Evolutionary conservation across 495 filamentous ascomycete species (phyloP), one percentile per base, ranked within the genome.

Genomic region (Parmelia sp.): DNA sequence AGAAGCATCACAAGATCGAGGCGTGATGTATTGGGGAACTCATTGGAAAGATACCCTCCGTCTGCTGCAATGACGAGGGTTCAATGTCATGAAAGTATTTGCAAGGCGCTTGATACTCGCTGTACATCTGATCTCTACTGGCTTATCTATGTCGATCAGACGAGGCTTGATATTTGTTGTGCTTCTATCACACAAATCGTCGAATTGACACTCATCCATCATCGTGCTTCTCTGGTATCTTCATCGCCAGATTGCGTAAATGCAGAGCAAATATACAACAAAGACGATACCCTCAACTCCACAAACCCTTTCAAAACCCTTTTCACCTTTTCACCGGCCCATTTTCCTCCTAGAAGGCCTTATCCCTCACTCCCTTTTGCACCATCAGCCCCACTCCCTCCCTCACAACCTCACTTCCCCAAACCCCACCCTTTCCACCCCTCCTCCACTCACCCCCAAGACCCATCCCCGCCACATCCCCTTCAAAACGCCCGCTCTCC

Each of bases 401-500:
- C 64, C 65, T 63, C 15, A 71, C 69, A 53, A 65, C 42, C 31
- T 63, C 60, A 40, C 57, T 71, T 0, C 69, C 81, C 83, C 84
- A 86, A 11, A 80, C 82, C 47, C 85, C 76, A 5, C 76, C 77
- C 27, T 66, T 53, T 17, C 84, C 85, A 35, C 84, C 85, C 44
- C 80, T 74, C 55, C 78, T 77, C 74, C 85, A 87, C 71, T 85
- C 86, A 25, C 81, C 79, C 39, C 80, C 82, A 49, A 74, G 79
- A 27, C 74, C 79, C 70, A 84, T 82, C 56, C 59, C 61, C 9
- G 75, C 74, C 36, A 81, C 78, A 63, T 90, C 88, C 12, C 84
- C 87, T 55, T 84, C 87, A 11, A 86, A 86, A 33, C 86, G 79
- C 49, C 80, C 80, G 6, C 84, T 84, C 74, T 97, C 95, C 40